Evolutionary conservation across 805 yeast genomes (phyloP), one percentile per base, ranked within the genome.

Genomic region (Candida sanyiensis): DNA sequence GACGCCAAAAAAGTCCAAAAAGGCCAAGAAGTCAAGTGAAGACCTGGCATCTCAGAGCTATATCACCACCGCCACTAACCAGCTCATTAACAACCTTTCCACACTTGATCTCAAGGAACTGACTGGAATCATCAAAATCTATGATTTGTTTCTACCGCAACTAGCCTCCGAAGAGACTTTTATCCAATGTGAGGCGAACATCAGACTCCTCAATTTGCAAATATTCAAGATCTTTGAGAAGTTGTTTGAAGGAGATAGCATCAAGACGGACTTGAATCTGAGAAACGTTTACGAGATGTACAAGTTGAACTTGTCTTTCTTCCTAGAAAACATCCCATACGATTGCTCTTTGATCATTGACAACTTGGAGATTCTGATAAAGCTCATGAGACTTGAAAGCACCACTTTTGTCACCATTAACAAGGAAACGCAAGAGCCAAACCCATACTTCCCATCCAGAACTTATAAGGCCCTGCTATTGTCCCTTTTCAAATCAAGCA

Each of bases 371-470:
- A 61, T 72, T 24, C 60, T 69, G 44, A 63, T 80, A 69, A 79
- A 72, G 50, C 59, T 81, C 22, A 49, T 77, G 28, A 74, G 63
- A 55, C 54, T 70, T 26, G 95, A 85, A 59, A 67, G 80, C 23
- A 55, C 59, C 22, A 58, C 71, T 54, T 62, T 76, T 52, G 72
- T 75, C 7, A 69, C 83, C 11, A 61, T 64, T 37, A 28, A 45
- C 7, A 50, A 48, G 26, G 47, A 47, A 7, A 29, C 30, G 3
- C 47, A 49, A 12, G 36, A 31, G n/a, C 15, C 28, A 6, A 64
- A 67, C 37, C 78, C 82, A 42, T 77, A 64, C 51, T 86, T 85
- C 57, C 83, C 95, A 7, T 73, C 69, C 25, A 63, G 60, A 33
- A 64, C 74, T 9, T 78, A 68, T 53, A 71, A 59, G 44, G 56